Base-by-base conservation (phyloP, 2,329 filamentous ascomycete genomes). In the Neonectria sp. region DNA sequence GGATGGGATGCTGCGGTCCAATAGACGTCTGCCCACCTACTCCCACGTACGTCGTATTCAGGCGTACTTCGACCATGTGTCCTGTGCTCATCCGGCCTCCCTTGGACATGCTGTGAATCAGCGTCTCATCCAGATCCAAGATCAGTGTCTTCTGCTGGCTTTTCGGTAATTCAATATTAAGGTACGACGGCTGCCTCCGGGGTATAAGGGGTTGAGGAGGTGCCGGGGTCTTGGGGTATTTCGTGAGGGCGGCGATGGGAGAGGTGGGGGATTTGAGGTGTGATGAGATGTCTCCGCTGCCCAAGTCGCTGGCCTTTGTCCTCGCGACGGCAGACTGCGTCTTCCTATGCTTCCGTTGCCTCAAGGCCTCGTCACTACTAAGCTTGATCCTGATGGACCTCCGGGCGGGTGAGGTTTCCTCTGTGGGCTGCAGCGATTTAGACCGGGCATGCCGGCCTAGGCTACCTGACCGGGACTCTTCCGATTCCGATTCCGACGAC, bases 51-150 rank as follows among this genome's bases (percentile, higher is more conserved):
- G 90, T 91, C 65, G 91, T 91, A 79, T 93, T 93, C 68, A 97
- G 87, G 75, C 95, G 95, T 70, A 99, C 96, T 83, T 99, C 96
- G 59, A 99, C 95, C 96, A 99, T 99, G 82, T 99, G 96, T 21
- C 96, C 96, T 24, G 94, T 95, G 75, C 94, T 95, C 92, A 97
- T 97, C 66, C 95, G 90, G 60, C 95, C 95, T 33, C 96, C 96
- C 80, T 98, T 98, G 68, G 95, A 95, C 88, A 98, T 95, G 81
- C 95, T 98, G 86, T 99, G 96, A 73, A 99, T 99, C 73, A 99
- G 84, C 0, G 96, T 99, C 82, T 99, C 96, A 81, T 99, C 96
- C 21, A 99, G 89, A 79, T 99, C 96, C 59, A 99, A 87, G 71
- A 99, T 95, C 67, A 99, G 83, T 0, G 96, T 99, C 86, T 99